phyloP scores from a whole-genome alignment of 2,329 filamentous ascomycete genomes.

The Phyllosticta citribraziliensis region DNA sequence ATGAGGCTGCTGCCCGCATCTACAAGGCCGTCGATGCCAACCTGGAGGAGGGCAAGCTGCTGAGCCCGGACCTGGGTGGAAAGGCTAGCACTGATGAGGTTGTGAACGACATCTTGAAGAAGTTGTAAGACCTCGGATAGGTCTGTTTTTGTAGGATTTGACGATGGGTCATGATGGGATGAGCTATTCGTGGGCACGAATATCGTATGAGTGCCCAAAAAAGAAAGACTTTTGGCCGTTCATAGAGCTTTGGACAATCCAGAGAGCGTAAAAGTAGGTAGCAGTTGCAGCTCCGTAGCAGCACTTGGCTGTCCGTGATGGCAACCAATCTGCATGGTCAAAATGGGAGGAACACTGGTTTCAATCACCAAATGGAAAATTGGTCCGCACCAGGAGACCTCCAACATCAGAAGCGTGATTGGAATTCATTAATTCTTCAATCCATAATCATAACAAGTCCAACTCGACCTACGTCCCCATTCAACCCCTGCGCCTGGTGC shows the following conservation, averaged over 20 bases:
- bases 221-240: background rate
- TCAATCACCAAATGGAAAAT: background rate
- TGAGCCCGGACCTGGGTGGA: slow-evolving; percentile 87
- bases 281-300: background rate
- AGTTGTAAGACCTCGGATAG: slow-evolving; percentile 48
- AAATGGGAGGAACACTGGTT: too few species aligned
- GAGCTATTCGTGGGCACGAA: background rate
- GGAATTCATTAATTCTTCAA: background rate
- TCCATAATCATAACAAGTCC: background rate
- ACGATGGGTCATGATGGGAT: background rate
- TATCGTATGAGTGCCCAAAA: background rate
- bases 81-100: slow-evolving; percentile 79
- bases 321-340: too few species aligned
- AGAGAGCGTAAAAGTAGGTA: background rate
- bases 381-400: too few species aligned
- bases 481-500: slow-evolving; percentile 46
- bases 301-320: background rate
- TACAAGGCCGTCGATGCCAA: slow-evolving; percentile 88
- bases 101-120: slow-evolving; percentile 73
- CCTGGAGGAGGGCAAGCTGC: slow-evolving; percentile 67
- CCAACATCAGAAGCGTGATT: background rate
- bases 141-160: background rate
- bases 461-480: background rate
- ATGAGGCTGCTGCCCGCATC: slow-evolving; percentile 76
- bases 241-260: background rate